phyloP scores from a whole-genome alignment of 148 eudicot species.

The Beta vulgaris region DNA sequence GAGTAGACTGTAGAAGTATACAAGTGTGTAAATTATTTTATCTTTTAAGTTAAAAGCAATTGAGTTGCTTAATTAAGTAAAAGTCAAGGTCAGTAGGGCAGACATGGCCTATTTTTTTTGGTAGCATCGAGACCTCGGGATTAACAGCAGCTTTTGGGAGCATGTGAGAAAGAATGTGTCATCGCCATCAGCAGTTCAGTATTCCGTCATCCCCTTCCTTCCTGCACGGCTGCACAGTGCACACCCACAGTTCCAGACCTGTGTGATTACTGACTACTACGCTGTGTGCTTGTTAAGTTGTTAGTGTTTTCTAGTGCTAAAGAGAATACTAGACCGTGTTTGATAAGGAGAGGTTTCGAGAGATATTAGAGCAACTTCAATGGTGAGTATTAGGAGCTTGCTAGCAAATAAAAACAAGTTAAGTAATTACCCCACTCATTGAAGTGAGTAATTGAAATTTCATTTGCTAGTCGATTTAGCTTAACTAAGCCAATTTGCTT shows the following conservation, averaged over 20 bases:
- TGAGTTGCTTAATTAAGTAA: conserved; percentile 5
- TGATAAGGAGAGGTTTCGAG: too few relatives aligned
- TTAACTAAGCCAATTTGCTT: too few relatives aligned
- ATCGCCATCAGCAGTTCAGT: conserved; percentile 33
- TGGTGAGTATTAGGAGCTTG: too few relatives aligned
- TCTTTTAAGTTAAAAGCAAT: not conserved
- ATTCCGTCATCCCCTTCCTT: conserved; percentile 23
- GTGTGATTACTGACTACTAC: not conserved
- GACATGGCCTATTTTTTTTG: not conserved
- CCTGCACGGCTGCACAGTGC: conserved; percentile 21
- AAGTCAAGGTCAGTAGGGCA: not conserved
- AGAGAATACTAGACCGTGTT: too few relatives aligned
- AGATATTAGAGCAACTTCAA: too few relatives aligned
- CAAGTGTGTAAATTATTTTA: not conserved
- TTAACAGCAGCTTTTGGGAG: not conserved
- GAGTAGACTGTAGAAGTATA: not conserved
- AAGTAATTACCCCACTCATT: too few relatives aligned
- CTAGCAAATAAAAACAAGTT: too few relatives aligned
- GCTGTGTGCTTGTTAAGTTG: too few relatives aligned
- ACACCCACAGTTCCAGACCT: not conserved
- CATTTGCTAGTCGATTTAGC: too few relatives aligned
- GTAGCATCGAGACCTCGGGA: conserved; percentile 16
- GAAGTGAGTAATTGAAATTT: too few relatives aligned
- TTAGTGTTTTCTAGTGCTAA: too few relatives aligned
- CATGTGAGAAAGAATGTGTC: conserved; percentile 27